These are phyloP conservation scores for Trichothecium roseum DNA, from an alignment of 2,329 filamentous ascomycete species.

Conservation along the genomic window DNA sequence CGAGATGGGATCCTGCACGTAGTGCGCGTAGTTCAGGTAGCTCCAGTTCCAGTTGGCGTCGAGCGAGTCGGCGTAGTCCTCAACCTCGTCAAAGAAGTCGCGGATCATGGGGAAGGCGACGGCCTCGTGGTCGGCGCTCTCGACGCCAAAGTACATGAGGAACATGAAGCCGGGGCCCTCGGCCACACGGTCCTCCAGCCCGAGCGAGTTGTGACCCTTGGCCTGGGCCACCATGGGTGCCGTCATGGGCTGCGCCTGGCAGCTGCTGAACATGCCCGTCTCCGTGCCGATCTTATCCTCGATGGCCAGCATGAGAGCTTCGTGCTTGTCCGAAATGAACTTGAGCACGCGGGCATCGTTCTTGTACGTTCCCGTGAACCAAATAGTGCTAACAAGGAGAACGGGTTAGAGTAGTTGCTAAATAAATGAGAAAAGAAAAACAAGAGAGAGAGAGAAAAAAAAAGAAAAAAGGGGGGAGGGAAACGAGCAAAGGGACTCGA, in stretches of 20 bases:
- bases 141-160: constrained; percentile 17
- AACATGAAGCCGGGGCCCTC: constrained; percentile 20
- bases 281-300: constrained; percentile 11
- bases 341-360: constrained; percentile 23
- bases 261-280: constrained; percentile 17
- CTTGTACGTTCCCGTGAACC: constrained; percentile 24
- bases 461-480: too few relatives aligned
- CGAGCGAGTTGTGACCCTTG: constrained; percentile 23
- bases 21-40: constrained; percentile 34
- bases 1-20: constrained; percentile 23
- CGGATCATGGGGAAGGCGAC: constrained; percentile 11
- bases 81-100: constrained; percentile 8
- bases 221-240: constrained; percentile 17
- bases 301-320: constrained; percentile 15
- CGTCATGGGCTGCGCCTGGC: constrained; percentile 22
- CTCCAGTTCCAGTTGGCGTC: constrained; percentile 11
- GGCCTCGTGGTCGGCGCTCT: constrained; percentile 20
- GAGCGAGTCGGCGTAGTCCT: constrained; percentile 1
- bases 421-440: constrained; percentile 7
- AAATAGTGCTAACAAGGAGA: constrained; percentile 23
- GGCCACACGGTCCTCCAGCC: constrained; percentile 16
- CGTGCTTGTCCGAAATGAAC: constrained; percentile 20
- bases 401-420: not conserved
- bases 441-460: too few relatives aligned
- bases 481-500: too few relatives aligned